A percentile compares a stretch with the other conserved stretches of the same genome.
These are phyloP conservation scores for Silene coronaria DNA, from an alignment of 179 eudicot species.

Conservation along the genomic window DNA sequence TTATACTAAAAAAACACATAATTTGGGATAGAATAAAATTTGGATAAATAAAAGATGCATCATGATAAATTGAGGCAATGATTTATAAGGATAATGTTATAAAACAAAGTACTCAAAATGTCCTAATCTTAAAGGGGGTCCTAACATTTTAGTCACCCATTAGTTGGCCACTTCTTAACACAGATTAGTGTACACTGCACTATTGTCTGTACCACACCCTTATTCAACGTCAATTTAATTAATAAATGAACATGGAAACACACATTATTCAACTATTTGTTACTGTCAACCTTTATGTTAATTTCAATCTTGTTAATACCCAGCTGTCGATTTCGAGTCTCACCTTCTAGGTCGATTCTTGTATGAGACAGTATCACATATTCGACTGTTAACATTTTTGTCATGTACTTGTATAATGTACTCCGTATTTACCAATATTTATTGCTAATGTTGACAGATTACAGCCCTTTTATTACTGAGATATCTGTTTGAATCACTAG, in stretches of 20 bases:
- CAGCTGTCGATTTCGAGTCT: too few relatives aligned
- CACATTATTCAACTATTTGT: neutral
- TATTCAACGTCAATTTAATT: neutral
- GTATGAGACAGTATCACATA: too few relatives aligned
- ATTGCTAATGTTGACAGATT: conserved; percentile 40
- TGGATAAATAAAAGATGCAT: too few relatives aligned
- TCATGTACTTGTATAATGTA: neutral
- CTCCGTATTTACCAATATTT: neutral
- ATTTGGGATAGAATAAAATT: too few relatives aligned
- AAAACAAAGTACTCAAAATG: neutral
- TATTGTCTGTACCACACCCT: neutral
- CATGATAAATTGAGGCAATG: neutral
- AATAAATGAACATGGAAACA: neutral
- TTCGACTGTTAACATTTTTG: neutral
- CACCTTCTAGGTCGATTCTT: too few relatives aligned
- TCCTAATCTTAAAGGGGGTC: conserved; percentile 13
- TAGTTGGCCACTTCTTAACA: neutral
- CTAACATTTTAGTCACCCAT: conserved; percentile 12
- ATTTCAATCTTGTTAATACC: too few relatives aligned
- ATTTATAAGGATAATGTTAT: conserved; percentile 16
- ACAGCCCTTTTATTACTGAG: conserved; percentile 52
- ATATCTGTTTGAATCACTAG: conserved; percentile 40
- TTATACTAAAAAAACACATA: too few relatives aligned
- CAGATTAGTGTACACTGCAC: neutral
- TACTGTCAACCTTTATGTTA: too few relatives aligned